Evolutionary conservation across 345 rosid species (phyloP).

Genomic region (Syzygium jambos): DNA sequence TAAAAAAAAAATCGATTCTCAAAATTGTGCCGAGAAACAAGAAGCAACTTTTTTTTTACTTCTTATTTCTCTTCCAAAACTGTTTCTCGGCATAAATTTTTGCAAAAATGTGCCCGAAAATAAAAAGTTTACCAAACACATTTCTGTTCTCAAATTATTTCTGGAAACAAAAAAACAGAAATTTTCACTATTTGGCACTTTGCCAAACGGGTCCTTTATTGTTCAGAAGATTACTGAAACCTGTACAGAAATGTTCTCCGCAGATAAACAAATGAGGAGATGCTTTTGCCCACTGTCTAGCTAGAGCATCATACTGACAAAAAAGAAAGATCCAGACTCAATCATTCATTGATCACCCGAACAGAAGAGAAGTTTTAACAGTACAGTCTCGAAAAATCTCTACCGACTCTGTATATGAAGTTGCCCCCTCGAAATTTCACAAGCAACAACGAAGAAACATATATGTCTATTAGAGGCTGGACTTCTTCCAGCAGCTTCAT

Average conservation of each 20-base stretch:
- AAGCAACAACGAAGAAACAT: neutral
- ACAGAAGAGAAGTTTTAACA: neutral
- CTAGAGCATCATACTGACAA: neutral
- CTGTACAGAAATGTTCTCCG: constrained; percentile 3
- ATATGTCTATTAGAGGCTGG: neutral
- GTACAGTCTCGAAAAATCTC: neutral
- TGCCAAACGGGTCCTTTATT: too few relatives aligned
- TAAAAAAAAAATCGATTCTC: too few relatives aligned
- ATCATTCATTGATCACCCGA: neutral
- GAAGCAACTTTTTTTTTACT: too few relatives aligned
- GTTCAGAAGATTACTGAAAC: neutral
- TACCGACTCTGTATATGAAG: neutral
- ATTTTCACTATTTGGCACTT: too few relatives aligned
- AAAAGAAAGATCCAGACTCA: neutral
- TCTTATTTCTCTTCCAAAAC: too few relatives aligned
- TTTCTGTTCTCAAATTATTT: too few relatives aligned
- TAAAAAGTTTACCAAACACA: too few relatives aligned
- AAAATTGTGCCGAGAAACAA: too few relatives aligned
- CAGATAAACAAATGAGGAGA: neutral
- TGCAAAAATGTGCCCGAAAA: too few relatives aligned
- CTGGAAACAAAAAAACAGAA: too few relatives aligned
- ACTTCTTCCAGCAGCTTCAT: neutral
- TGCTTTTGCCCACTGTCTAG: neutral
- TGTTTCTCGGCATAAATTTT: too few relatives aligned
- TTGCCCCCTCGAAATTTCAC: neutral